Conservation (phyloP, 2,329 filamentous ascomycete genomes). For the Metarhizium robertsii region DNA sequence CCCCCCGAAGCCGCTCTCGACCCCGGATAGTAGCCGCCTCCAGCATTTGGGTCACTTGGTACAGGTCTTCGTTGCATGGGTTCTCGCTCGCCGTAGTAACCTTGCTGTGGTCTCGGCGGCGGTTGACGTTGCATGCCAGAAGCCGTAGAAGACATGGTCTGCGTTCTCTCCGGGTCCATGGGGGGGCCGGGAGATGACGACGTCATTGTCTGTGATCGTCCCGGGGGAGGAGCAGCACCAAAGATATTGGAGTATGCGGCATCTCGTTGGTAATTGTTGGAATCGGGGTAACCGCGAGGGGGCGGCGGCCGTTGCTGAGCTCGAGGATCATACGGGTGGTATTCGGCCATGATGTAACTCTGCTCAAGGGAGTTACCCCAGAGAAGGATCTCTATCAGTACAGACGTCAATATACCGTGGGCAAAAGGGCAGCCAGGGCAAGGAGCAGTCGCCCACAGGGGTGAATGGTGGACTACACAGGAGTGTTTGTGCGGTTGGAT, state of each 20-base stretch:
- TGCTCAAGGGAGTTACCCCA: not conserved
- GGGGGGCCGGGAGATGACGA: conserved; percentile 50
- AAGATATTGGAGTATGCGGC: conserved; percentile 96
- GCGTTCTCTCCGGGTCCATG: conserved; percentile 57
- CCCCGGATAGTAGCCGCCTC: conserved; percentile 43
- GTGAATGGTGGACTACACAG: not conserved
- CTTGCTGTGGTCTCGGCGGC: conserved; percentile 44
- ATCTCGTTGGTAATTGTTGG: conserved; percentile 66
- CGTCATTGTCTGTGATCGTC: conserved; percentile 92
- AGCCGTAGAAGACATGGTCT: conserved; percentile 59
- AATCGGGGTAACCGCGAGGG: conserved; percentile 39
- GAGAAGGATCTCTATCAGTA: not conserved
- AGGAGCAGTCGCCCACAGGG: not conserved
- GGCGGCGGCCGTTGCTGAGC: conserved; percentile 29
- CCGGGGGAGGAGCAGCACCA: conserved; percentile 73
- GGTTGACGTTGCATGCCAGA: conserved; percentile 52
- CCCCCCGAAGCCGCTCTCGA: conserved; percentile 43
- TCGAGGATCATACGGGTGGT: conserved; percentile 42
- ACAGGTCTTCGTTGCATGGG: conserved; percentile 17
- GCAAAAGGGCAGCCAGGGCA: not conserved
- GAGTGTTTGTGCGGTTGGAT: not conserved
- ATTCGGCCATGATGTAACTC: conserved; percentile 43
- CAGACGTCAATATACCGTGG: not conserved
- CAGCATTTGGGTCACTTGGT: conserved; percentile 28
- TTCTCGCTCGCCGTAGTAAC: conserved; percentile 25